Conservation (phyloP, 2,329 filamentous ascomycete genomes). For the Hypoxylon sp. region DNA sequence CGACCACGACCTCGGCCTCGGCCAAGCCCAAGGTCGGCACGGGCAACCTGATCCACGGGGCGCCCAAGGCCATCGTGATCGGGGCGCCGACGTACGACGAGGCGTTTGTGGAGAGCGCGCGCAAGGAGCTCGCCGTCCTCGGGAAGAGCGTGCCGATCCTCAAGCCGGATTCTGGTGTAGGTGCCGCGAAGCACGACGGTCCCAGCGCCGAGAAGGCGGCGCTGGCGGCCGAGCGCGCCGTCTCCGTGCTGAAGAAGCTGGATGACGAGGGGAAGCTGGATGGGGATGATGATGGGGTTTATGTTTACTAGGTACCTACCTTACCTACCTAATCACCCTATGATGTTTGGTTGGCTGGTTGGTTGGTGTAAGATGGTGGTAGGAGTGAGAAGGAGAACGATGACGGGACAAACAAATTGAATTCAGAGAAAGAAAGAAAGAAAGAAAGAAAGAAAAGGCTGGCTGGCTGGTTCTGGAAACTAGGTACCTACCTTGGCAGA, state of each 20-base stretch:
- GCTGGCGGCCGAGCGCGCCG: constrained; percentile 23
- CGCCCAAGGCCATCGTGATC: constrained; percentile 27
- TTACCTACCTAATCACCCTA: no score
- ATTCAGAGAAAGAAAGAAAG: no score
- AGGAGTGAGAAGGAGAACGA: no score
- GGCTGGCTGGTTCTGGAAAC: no score
- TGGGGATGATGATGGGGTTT: constrained; percentile 15
- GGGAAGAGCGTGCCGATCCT: constrained; percentile 21
- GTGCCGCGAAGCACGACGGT: neutral
- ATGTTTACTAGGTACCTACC: constrained; percentile 27
- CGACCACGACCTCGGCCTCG: neutral
- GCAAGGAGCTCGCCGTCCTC: constrained; percentile 2
- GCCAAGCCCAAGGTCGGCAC: constrained; percentile 12
- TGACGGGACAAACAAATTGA: no score
- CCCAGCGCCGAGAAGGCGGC: constrained; percentile 35
- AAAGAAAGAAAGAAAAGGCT: no score
- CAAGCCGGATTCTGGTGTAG: constrained; percentile 15
- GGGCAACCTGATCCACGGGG: constrained; percentile 13
- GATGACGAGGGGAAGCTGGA: constrained; percentile 37
- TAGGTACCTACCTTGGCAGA: no score
- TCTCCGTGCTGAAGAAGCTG: constrained; percentile 40
- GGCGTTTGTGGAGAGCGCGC: constrained; percentile 19
- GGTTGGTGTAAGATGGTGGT: no score
- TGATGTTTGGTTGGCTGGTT: no score
- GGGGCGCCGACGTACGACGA: constrained; percentile 23